Conservation (phyloP, 202 grass and related monocot species). For the Schoenoplectus tabernaemontani region DNA sequence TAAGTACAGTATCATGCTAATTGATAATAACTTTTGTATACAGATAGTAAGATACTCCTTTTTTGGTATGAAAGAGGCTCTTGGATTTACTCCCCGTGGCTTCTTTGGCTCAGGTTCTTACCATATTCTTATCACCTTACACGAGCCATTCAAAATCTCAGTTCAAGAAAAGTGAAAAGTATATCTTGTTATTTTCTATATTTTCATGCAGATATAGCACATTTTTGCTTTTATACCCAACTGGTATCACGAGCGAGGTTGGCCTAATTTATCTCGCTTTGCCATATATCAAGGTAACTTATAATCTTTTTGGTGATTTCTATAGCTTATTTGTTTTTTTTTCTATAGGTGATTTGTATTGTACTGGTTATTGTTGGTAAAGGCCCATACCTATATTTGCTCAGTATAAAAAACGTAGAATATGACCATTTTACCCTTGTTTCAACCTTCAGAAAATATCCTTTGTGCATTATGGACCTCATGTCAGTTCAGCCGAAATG, state of each 20-base stretch:
- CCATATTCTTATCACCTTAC: not conserved
- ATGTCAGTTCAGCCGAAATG: not conserved
- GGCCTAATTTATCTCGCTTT: constrained; percentile 63
- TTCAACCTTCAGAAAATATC: not conserved
- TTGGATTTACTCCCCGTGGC: constrained; percentile 72
- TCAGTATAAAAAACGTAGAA: not conserved
- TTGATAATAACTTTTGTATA: constrained; percentile 4
- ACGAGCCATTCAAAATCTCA: not conserved
- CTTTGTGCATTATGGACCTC: not conserved
- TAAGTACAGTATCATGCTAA: not conserved
- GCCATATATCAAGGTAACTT: constrained; percentile 69
- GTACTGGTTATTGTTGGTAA: not conserved
- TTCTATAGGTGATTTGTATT: not conserved
- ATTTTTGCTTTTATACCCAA: constrained; percentile 82
- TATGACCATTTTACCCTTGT: not conserved
- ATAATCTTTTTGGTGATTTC: not conserved
- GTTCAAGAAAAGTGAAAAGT: not conserved
- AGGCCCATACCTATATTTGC: not conserved
- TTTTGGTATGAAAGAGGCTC: constrained; percentile 78
- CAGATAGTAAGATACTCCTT: constrained; percentile 93
- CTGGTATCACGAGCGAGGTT: constrained; percentile 75
- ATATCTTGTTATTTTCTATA: not conserved
- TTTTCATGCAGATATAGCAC: constrained; percentile 56
- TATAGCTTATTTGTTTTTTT: too few relatives aligned
- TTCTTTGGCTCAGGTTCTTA: constrained; percentile 83